Conservation (phyloP, 192 early-diverging fungal genomes). For the Podila horticola region DNA sequence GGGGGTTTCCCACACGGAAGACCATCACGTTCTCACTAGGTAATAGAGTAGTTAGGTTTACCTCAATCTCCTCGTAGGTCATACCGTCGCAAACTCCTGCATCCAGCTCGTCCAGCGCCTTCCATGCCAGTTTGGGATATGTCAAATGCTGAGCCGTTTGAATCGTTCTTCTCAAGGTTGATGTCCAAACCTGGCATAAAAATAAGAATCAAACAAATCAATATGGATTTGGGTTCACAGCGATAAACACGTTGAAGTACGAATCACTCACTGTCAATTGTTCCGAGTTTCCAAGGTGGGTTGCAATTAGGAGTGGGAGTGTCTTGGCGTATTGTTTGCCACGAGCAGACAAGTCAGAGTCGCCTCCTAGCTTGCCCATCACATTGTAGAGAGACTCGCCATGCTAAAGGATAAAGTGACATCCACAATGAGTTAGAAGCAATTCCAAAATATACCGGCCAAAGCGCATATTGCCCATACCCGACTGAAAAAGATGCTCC, state of each 20-base stretch:
- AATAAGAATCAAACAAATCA: not conserved
- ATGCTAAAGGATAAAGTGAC: conserved; percentile 57
- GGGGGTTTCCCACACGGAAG: too few relatives aligned
- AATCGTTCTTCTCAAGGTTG: conserved; percentile 92
- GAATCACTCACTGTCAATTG: conserved; percentile 67
- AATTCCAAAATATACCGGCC: too few relatives aligned
- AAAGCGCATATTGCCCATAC: conserved; percentile 31
- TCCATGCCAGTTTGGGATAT: conserved; percentile 96
- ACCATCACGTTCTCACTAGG: too few relatives aligned
- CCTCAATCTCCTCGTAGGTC: conserved; percentile 99
- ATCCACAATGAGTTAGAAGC: not conserved
- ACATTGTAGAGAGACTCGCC: conserved; percentile 98
- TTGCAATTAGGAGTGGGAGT: conserved; percentile 84
- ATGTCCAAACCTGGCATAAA: conserved; percentile 85
- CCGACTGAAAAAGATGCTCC: conserved; percentile 91
- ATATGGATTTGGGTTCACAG: not conserved
- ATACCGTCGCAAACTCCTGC: conserved; percentile 98
- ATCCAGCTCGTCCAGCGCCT: conserved; percentile 97
- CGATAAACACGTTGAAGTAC: not conserved
- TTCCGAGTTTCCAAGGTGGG: conserved; percentile 75
- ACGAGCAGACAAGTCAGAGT: conserved; percentile 87
- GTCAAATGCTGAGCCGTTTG: conserved; percentile 83
- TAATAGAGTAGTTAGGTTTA: conserved; percentile 1
- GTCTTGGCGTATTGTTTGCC: conserved; percentile 87
- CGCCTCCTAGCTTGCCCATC: conserved; percentile 92